A percentile compares a stretch with the other conserved stretches of the same genome.
These are phyloP conservation scores for Debaryomyces subglobosus DNA, from an alignment of 1,139 yeast genomes.

Conservation along the genomic window DNA sequence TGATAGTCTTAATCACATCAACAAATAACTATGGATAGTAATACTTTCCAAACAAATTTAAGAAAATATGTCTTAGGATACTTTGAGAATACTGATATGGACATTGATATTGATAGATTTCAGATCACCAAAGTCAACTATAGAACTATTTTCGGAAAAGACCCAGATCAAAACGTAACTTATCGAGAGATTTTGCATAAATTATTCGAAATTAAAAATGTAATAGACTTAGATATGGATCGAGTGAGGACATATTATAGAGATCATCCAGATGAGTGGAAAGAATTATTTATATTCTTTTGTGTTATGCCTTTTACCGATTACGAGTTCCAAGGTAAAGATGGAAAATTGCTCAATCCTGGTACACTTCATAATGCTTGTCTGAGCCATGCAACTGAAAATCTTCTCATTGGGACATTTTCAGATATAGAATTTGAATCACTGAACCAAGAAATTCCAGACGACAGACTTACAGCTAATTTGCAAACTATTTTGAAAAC, in stretches of 20 bases:
- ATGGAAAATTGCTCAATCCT: slow-evolving; percentile 3
- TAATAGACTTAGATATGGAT: not conserved
- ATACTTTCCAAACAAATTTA: too few relatives aligned
- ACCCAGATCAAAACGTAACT: not conserved
- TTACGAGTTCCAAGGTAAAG: slow-evolving; percentile 1
- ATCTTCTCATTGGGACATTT: slow-evolving; percentile 1
- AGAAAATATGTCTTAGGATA: too few relatives aligned
- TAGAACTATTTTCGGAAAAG: not conserved
- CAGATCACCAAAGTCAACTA: not conserved
- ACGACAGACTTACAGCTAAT: not conserved
- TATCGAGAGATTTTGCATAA: not conserved
- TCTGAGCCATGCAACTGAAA: not conserved
- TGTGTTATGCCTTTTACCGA: too few relatives aligned
- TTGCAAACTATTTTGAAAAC: too few relatives aligned
- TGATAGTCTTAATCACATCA: too few relatives aligned
- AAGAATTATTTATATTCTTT: too few relatives aligned
- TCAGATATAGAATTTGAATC: slow-evolving; percentile 1
- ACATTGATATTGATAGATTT: not conserved
- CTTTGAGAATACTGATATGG: not conserved
- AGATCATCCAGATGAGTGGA: not conserved
- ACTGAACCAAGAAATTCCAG: not conserved
- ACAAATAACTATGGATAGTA: too few relatives aligned
- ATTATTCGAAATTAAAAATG: not conserved
- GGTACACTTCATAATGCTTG: not conserved
- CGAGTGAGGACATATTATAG: too few relatives aligned